Conservation (phyloP, 495 filamentous ascomycete genomes). For the Xylona heveae region DNA sequence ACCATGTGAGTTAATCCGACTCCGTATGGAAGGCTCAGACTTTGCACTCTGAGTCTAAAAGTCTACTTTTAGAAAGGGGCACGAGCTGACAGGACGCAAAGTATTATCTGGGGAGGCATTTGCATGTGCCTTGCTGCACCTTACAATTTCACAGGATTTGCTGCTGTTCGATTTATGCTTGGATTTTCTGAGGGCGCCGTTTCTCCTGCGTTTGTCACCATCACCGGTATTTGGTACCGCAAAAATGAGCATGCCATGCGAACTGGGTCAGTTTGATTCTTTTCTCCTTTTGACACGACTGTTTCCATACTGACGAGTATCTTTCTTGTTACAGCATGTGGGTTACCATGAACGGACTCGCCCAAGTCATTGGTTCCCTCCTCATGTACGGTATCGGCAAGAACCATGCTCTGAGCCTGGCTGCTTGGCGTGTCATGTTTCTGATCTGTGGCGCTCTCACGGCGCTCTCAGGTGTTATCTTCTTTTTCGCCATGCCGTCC, state of each 20-base stretch:
- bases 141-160: conserved; percentile 3
- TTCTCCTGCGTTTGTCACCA: conserved; percentile 19
- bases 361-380: conserved; percentile 18
- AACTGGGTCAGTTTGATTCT: no score
- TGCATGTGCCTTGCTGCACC: conserved; percentile 2
- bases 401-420: conserved; percentile 11
- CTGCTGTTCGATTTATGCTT: conserved; percentile 1
- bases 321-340: no score
- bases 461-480: conserved; percentile 8
- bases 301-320: no score
- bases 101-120: background rate
- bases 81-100: no score
- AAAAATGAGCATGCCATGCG: conserved; percentile 16
- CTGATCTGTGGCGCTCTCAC: conserved; percentile 16
- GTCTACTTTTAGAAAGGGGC: no score
- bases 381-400: conserved; percentile 21
- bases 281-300: no score
- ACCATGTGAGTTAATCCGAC: no score
- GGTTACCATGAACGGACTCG: conserved; percentile 20
- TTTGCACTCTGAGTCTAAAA: no score
- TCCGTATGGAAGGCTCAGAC: no score
- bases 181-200: conserved; percentile 20
- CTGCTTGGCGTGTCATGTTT: conserved; percentile 19
- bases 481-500: conserved; percentile 16
- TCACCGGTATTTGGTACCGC: conserved; percentile 17